These are phyloP conservation scores for Phytophthora hybrid DNA, from an alignment of 352 stramenopile genomes.

Conservation along the genomic window DNA sequence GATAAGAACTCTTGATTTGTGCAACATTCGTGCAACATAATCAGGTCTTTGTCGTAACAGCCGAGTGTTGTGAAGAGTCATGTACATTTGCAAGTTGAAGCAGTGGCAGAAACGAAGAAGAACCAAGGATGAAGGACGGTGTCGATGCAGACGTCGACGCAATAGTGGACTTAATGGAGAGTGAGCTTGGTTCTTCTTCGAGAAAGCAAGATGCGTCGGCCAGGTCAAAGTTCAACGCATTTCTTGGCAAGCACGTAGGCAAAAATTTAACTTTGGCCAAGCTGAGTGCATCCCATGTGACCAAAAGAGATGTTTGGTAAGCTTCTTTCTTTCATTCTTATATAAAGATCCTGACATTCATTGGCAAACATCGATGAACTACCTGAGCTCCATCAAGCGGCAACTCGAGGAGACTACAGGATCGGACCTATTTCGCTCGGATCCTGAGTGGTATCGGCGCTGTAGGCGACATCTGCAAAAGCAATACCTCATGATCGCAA, in stretches of 20 bases:
- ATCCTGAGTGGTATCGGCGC: constrained; percentile 16
- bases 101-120: too few species aligned
- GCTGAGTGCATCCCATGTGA: not conserved
- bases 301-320: not conserved
- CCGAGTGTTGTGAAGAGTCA: too few species aligned
- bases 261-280: not conserved
- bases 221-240: not conserved
- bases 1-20: too few species aligned
- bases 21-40: too few species aligned
- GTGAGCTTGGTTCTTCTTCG: not conserved
- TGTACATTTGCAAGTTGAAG: too few species aligned
- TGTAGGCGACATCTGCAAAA: constrained; percentile 20
- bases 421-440: not conserved
- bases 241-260: constrained; percentile 1
- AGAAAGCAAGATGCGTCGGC: constrained; percentile 5
- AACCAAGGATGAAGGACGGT: too few species aligned
- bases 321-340: not conserved
- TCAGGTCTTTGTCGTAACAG: too few species aligned
- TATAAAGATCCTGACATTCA: not conserved
- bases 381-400: constrained; percentile 17
- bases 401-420: constrained; percentile 5
- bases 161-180: not conserved
- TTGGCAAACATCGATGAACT: constrained; percentile 24
- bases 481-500: constrained; percentile 6
- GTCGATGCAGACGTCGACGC: not conserved